Base-by-base conservation (phyloP, 2,329 filamentous ascomycete species). In the Alternaria incomplexa region DNA sequence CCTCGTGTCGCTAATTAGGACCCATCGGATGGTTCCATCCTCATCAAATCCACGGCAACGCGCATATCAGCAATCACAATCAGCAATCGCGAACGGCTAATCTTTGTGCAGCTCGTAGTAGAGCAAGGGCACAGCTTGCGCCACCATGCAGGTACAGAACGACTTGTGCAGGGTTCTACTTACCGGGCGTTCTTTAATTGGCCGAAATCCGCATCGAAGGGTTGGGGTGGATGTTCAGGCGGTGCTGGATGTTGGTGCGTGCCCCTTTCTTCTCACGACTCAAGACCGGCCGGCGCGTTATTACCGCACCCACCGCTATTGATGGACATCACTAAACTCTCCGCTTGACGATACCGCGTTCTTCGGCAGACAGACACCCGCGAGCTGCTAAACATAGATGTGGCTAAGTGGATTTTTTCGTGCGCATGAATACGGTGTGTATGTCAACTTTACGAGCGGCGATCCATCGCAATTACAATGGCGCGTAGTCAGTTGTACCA, bases 81-180 rank as follows among this genome's bases (percentile, higher is more conserved):
- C 13, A 62, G 45, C 50, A 63, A 62, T 26, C 50, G 50, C 62
- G 62, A 69, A 68, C 63, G 65, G 64, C 67, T 65, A 52, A 67
- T 63, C 66, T 47, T 63, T 65, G 63, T 64, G 64, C 64, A 63
- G 44, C 61, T 63, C 58, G 58, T 64, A 56, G 56, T 62, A 58
- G 58, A 67, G 65, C 64, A 62, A 67, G 65, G 62, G 61, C 46
- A 46, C 62, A 60, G 64, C 62, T 56, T 54, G 26, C 36, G 59
- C 54, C 56, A 57, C 51, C 44, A 73, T 68, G 71, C 69, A 73
- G 71, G 71, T 71, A 73, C 71, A 63, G 51, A 62, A 62, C 48
- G 66, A 65, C 58, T 57, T 55, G 57, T 58, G 61, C 63, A 47
- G 36, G 58, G 59, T 32, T 22, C 30, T 51, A 30, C 50, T 59